These are phyloP conservation scores for Boletus sensibilis DNA, from an alignment of 768 basidiomycete genomes.

Conservation along the genomic window DNA sequence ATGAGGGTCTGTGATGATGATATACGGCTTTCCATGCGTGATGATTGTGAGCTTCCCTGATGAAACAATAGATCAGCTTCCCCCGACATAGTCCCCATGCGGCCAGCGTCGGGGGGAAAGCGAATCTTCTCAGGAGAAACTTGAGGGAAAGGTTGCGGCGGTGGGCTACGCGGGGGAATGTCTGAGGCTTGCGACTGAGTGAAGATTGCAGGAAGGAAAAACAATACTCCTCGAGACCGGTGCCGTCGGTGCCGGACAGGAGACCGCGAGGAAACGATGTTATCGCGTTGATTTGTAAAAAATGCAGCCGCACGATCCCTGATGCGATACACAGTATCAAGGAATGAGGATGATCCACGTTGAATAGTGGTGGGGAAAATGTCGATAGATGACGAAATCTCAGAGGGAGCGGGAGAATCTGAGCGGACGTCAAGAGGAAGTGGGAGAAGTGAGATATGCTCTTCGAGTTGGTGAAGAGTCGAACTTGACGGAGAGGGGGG, in stretches of 20 bases:
- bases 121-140: slow-evolving; percentile 48
- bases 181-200: slow-evolving; percentile 42
- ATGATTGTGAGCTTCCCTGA: slow-evolving; percentile 32
- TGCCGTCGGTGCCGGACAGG: slow-evolving; percentile 48
- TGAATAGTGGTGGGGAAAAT: slow-evolving; percentile 39
- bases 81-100: slow-evolving; percentile 26
- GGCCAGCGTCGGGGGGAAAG: slow-evolving; percentile 36
- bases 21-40: slow-evolving; percentile 28
- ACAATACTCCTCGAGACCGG: slow-evolving; percentile 62
- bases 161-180: slow-evolving; percentile 31
- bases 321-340: slow-evolving; percentile 55
- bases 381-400: slow-evolving; percentile 45
- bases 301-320: slow-evolving; percentile 52
- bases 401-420: slow-evolving; percentile 55
- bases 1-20: slow-evolving; percentile 30
- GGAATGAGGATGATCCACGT: slow-evolving; percentile 40
- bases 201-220: slow-evolving; percentile 82
- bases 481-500: slow-evolving; percentile 48
- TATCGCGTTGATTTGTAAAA: slow-evolving; percentile 40
- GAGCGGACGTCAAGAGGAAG: slow-evolving; percentile 60
- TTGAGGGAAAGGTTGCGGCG: slow-evolving; percentile 26
- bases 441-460: slow-evolving; percentile 53
- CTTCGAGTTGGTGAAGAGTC: slow-evolving; percentile 49
- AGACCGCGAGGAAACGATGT: slow-evolving; percentile 42
- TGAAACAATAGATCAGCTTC: slow-evolving; percentile 23